Percentiles rank a stretch among this genome's conserved stretches.
Evolutionary conservation across 192 early-diverging fungal genomes (phyloP).

Genomic region (Allomyces javanicus): DNA sequence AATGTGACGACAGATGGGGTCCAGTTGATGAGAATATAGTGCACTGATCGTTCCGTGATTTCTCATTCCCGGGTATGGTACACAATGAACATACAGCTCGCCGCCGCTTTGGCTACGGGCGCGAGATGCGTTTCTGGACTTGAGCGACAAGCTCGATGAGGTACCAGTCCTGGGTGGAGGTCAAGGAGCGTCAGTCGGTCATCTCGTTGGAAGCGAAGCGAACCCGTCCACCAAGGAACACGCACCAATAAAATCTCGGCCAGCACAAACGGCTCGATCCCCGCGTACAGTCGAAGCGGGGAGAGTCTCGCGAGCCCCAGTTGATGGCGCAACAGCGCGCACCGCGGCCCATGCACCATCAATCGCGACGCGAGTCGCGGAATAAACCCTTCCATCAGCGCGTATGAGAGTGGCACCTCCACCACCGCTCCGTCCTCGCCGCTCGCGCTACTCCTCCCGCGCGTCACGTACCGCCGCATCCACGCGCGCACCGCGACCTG

Average conservation of each 20-base stretch:
- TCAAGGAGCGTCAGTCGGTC: too few relatives aligned
- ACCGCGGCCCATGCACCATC: background rate
- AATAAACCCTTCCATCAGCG: background rate
- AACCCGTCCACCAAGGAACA: too few relatives aligned
- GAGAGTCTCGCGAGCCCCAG: background rate
- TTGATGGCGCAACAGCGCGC: background rate
- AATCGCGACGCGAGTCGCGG: background rate
- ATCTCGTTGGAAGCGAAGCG: too few relatives aligned
- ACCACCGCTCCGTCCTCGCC: background rate
- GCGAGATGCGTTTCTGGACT: background rate
- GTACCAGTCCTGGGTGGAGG: background rate
- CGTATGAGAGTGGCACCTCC: background rate
- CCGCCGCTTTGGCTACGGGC: background rate
- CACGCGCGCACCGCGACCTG: too few relatives aligned
- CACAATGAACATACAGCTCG: background rate
- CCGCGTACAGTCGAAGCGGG: background rate
- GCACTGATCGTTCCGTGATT: too few relatives aligned
- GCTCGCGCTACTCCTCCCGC: background rate
- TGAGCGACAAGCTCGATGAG: background rate
- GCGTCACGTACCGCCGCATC: too few relatives aligned
- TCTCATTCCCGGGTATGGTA: background rate
- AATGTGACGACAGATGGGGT: background rate
- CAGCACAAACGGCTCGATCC: background rate
- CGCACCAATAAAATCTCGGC: background rate
- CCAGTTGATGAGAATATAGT: too few relatives aligned